phyloP scores from a whole-genome alignment of 169 alveolate genomes.

The Cryptosporidium viatorum region DNA sequence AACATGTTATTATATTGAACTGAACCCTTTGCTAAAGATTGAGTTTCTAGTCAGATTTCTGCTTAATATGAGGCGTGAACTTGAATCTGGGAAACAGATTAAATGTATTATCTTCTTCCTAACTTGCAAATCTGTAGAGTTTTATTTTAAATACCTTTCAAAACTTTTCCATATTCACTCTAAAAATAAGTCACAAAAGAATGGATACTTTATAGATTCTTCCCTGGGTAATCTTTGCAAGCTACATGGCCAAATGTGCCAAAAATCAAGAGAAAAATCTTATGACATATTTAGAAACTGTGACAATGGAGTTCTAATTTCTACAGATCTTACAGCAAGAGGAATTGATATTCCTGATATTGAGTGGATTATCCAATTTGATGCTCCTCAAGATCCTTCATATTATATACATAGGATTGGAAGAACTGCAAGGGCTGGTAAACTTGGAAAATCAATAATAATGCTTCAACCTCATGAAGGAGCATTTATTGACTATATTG shows the following conservation, averaged over 20 bases:
- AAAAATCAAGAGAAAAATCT: conserved; percentile 82
- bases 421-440: conserved; percentile 92
- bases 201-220: conserved; percentile 16
- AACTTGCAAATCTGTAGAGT: conserved; percentile 82
- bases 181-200: neutral
- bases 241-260: conserved; percentile 89
- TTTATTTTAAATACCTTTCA: conserved; percentile 56
- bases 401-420: conserved; percentile 91
- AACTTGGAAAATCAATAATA: conserved; percentile 86
- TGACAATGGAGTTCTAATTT: conserved; percentile 83
- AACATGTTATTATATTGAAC: conserved; percentile 63
- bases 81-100: neutral
- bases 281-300: conserved; percentile 80
- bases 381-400: conserved; percentile 93
- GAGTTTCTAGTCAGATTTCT: conserved; percentile 76
- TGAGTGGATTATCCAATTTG: conserved; percentile 94
- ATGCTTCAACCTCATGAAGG: conserved; percentile 84
- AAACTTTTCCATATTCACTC: conserved; percentile 23
- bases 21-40: conserved; percentile 11
- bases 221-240: conserved; percentile 76
- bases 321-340: conserved; percentile 95
- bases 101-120: conserved; percentile 82
- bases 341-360: conserved; percentile 95
- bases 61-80: conserved; percentile 75
- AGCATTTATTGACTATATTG: conserved; percentile 84